phyloP scores from a whole-genome alignment of 2,329 filamentous ascomycete species.

The Alternaria rosae region DNA sequence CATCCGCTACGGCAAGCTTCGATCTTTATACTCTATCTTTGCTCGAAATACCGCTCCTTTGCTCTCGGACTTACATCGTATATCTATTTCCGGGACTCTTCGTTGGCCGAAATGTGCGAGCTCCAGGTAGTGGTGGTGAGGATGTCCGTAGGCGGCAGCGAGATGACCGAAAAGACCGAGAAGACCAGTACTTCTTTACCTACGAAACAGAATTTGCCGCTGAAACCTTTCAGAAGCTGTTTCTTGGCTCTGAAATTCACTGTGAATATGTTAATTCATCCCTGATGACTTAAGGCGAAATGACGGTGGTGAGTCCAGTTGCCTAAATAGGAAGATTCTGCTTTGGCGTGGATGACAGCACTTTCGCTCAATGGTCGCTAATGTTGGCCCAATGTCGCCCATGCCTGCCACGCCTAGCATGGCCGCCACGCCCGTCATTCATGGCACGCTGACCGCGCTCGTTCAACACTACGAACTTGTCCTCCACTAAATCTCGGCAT shows the following conservation, averaged over 20 bases:
- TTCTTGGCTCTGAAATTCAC: neutral
- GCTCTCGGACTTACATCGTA: neutral
- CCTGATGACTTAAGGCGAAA: neutral
- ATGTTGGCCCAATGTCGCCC: neutral
- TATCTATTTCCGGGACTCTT: neutral
- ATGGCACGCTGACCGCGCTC: neutral
- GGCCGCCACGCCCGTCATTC: neutral
- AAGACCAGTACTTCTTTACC: neutral
- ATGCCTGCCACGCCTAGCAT: neutral
- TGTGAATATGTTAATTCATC: neutral
- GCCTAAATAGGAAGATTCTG: constrained; percentile 4
- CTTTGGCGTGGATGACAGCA: constrained; percentile 1
- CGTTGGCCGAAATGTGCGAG: neutral
- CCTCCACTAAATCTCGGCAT: neutral
- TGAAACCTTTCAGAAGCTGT: neutral
- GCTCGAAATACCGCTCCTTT: no score
- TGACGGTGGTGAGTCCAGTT: neutral
- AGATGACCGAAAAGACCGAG: neutral
- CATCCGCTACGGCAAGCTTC: neutral
- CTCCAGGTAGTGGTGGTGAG: neutral
- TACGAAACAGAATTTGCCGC: neutral
- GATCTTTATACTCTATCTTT: neutral
- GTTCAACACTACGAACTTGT: neutral
- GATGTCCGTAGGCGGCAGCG: neutral
- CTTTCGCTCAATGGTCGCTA: neutral